These are phyloP conservation scores for Polygonum maritimum DNA, from an alignment of 148 eudicot genomes.

Conservation along the genomic window DNA sequence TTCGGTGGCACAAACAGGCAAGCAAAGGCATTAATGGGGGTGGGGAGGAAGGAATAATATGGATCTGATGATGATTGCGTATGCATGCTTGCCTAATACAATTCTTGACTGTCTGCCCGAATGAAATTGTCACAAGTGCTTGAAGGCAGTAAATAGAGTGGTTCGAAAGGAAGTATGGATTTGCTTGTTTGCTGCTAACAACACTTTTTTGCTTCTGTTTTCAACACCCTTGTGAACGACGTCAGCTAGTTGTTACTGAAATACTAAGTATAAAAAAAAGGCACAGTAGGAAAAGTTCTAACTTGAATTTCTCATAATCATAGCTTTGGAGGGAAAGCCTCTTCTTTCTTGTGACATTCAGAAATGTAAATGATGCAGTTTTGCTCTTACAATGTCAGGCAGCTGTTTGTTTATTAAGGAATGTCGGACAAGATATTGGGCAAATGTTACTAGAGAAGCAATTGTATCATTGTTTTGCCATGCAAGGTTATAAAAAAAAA, in stretches of 20 bases:
- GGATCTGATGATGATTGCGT: background rate
- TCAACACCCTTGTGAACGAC: constrained; percentile 15
- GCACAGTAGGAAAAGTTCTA: constrained; percentile 18
- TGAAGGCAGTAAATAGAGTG: constrained; percentile 15
- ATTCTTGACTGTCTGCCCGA: background rate
- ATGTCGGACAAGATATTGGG: background rate
- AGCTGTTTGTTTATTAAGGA: background rate
- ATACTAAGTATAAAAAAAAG: constrained; percentile 21
- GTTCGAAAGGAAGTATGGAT: constrained; percentile 9
- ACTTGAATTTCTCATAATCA: constrained; percentile 1
- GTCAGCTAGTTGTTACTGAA: constrained; percentile 21
- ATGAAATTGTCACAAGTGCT: background rate
- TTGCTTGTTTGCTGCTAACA: background rate
- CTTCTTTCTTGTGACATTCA: constrained; percentile 11
- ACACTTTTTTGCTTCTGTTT: background rate
- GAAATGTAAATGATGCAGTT: constrained; percentile 56
- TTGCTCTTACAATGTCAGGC: constrained; percentile 25
- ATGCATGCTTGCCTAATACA: background rate
- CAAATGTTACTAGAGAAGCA: background rate
- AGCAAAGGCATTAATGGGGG: background rate
- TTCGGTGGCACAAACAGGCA: background rate
- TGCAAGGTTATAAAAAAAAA: background rate
- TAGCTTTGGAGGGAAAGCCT: constrained; percentile 10
- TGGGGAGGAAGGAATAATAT: background rate
- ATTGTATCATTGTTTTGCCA: background rate